Conservation (phyloP, 2,329 filamentous ascomycete species). For the Exophiala phaeomuriformis region DNA sequence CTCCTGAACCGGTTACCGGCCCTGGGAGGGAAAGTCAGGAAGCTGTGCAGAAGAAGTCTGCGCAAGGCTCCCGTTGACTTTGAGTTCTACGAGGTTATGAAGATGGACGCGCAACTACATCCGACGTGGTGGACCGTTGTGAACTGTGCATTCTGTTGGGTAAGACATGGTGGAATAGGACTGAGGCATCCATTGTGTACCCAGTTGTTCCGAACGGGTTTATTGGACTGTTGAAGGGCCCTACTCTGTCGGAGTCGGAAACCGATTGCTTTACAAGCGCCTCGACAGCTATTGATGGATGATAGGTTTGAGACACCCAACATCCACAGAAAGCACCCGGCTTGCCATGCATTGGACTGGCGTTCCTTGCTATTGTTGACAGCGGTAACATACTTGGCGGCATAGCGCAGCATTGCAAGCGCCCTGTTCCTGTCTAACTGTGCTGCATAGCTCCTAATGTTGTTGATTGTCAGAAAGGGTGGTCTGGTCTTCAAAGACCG, state of each 20-base stretch:
- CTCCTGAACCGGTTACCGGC: background rate
- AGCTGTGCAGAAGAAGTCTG: background rate
- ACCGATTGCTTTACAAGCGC: too few species aligned
- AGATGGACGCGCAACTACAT: background rate
- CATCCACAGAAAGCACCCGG: too few species aligned
- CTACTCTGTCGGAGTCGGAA: too few species aligned
- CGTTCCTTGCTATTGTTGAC: background rate
- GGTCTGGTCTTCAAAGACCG: too few species aligned
- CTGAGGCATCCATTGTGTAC: too few species aligned
- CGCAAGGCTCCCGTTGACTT: background rate
- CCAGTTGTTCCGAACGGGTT: too few species aligned
- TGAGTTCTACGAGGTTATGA: background rate
- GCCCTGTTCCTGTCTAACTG: background rate
- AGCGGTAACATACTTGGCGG: background rate
- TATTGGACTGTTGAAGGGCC: too few species aligned
- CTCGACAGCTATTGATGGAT: too few species aligned
- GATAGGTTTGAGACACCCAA: too few species aligned
- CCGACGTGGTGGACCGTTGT: too few species aligned
- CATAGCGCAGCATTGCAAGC: conserved; percentile 2
- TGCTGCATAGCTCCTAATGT: background rate
- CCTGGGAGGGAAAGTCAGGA: background rate
- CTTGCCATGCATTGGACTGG: background rate
- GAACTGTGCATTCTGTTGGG: too few species aligned
- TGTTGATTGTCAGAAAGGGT: background rate
- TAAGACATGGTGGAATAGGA: too few species aligned